phyloP scores from a whole-genome alignment of 2,329 filamentous ascomycete species.

The Aspergillus calidoustus region DNA sequence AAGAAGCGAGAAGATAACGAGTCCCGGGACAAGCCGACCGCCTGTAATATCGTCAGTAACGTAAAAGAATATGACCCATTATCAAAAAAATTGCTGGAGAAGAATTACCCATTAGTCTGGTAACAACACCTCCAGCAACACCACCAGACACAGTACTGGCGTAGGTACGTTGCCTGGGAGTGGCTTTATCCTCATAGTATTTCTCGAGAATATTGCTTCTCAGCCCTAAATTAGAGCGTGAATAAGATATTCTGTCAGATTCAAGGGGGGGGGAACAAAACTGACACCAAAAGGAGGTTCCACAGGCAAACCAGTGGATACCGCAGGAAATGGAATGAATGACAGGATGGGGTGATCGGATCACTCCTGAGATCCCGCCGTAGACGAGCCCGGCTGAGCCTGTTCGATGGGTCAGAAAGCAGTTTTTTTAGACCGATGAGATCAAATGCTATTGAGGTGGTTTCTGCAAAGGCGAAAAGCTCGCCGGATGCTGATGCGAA shows the following conservation, averaged over 20 bases:
- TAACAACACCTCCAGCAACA: constrained; percentile 64
- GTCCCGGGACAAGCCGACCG: constrained; percentile 63
- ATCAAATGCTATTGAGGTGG: constrained; percentile 11
- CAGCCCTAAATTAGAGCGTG: constrained; percentile 44
- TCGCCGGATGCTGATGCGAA: background rate
- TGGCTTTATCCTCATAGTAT: constrained; percentile 58
- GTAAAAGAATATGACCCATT: constrained; percentile 15
- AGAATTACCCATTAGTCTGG: constrained; percentile 57
- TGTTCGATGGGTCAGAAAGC: constrained; percentile 16
- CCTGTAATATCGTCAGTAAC: constrained; percentile 45
- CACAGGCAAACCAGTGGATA: constrained; percentile 80
- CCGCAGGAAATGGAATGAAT: constrained; percentile 75
- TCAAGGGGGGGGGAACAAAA: constrained; percentile 21
- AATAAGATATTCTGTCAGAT: background rate
- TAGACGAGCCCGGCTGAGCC: constrained; percentile 61
- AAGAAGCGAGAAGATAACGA: constrained; percentile 62
- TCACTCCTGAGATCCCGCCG: constrained; percentile 72
- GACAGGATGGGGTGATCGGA: constrained; percentile 67
- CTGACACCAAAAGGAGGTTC: constrained; percentile 76
- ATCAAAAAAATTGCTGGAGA: background rate
- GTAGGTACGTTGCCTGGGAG: constrained; percentile 63
- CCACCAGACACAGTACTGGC: constrained; percentile 74
- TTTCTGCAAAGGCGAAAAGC: constrained; percentile 1
- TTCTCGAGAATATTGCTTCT: constrained; percentile 51
- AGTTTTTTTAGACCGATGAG: background rate